Conservation (phyloP, 2,329 filamentous ascomycete species). For the Botryotinia narcissicola region DNA sequence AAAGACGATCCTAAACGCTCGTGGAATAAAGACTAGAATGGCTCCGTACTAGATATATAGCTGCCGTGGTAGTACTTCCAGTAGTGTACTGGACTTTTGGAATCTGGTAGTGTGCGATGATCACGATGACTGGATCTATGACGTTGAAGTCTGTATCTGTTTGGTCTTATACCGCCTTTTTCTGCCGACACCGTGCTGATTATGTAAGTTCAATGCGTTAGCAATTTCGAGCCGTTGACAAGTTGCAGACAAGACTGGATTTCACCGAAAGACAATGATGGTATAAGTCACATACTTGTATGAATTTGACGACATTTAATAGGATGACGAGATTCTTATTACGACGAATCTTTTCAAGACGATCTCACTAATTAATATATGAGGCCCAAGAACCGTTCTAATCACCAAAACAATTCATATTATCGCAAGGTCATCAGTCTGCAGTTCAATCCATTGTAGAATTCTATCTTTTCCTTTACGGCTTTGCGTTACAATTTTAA, state of each 20-base stretch:
- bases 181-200: background rate
- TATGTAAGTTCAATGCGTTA: background rate
- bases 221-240: background rate
- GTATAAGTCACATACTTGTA: background rate
- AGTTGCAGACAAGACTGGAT: background rate
- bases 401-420: too few relatives aligned
- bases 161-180: background rate
- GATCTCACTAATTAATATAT: background rate
- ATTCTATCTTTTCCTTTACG: background rate
- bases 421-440: background rate
- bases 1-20: background rate
- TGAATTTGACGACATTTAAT: background rate
- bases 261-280: background rate
- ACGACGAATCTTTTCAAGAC: background rate
- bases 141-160: background rate
- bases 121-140: background rate
- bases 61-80: background rate
- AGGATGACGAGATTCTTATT: background rate
- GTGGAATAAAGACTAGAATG: background rate
- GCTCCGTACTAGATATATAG: background rate
- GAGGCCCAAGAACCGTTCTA: background rate
- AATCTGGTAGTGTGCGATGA: background rate
- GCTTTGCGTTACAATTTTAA: background rate
- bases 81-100: background rate
- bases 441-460: background rate